Conservation (phyloP, 2,329 filamentous ascomycete species). For the Stagonosporopsis vannaccii region DNA sequence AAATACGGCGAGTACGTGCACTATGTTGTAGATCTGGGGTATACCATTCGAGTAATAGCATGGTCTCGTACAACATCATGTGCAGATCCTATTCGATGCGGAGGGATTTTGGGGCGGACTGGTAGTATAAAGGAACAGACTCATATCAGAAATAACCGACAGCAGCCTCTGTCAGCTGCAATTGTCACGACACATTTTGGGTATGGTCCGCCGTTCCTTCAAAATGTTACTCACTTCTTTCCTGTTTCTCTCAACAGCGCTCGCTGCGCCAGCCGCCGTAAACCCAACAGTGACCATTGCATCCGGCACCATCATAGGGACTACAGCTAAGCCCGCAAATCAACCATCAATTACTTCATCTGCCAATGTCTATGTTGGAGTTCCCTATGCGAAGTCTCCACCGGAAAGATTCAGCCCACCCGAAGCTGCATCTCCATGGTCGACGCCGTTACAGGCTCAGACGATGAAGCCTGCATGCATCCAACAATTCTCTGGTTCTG, state of each 20-base stretch:
- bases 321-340: conserved; percentile 7
- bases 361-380: conserved; percentile 23
- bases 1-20: neutral
- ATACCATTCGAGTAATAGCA: neutral
- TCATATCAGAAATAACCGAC: neutral
- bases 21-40: neutral
- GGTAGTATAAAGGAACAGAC: neutral
- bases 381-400: conserved; percentile 25
- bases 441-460: conserved; percentile 18
- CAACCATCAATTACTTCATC: conserved; percentile 19
- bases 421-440: conserved; percentile 21
- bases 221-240: neutral
- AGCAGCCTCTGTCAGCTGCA: neutral
- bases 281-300: conserved; percentile 16
- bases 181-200: neutral
- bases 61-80: neutral
- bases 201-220: neutral
- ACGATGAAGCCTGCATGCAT: conserved; percentile 25
- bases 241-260: neutral
- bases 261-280: conserved; percentile 9
- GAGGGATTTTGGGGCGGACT: neutral
- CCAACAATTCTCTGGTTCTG: conserved; percentile 24
- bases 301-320: conserved; percentile 18
- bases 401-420: conserved; percentile 27
- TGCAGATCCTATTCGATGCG: neutral